Conservation (phyloP, 192 early-diverging fungal genomes). For the Backusella tarrabulga region DNA sequence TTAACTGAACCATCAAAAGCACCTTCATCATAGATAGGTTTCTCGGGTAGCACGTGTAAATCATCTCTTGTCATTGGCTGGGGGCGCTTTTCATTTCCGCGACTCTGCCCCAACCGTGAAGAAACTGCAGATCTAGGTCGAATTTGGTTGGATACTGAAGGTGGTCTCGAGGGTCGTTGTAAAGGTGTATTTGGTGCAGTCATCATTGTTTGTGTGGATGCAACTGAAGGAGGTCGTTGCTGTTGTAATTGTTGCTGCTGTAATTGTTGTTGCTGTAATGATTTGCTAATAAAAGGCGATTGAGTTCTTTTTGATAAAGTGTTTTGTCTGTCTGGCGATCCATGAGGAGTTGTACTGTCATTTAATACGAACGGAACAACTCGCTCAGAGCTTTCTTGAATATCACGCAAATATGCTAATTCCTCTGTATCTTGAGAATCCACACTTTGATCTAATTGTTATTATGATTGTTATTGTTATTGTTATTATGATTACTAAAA, state of each 20-base stretch:
- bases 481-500: background rate
- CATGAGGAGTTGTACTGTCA: background rate
- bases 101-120: conserved; percentile 13
- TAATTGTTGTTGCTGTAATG: background rate
- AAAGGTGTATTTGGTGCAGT: conserved; percentile 13
- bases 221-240: conserved; percentile 4
- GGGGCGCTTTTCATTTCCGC: conserved; percentile 4
- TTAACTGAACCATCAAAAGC: conserved; percentile 8
- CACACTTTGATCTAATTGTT: background rate
- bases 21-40: background rate
- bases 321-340: background rate
- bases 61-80: conserved; percentile 14
- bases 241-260: background rate
- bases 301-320: conserved; percentile 1
- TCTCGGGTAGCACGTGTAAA: background rate
- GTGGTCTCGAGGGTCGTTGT: background rate
- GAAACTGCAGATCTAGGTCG: conserved; percentile 6
- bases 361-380: background rate
- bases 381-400: conserved; percentile 10
- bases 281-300: background rate
- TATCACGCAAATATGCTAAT: conserved; percentile 32
- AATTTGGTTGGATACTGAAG: background rate
- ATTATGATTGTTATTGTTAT: background rate
- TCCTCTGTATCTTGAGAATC: conserved; percentile 29
- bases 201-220: conserved; percentile 6